Conservation (phyloP, 768 basidiomycete species). For the Ramaria rubella region DNA sequence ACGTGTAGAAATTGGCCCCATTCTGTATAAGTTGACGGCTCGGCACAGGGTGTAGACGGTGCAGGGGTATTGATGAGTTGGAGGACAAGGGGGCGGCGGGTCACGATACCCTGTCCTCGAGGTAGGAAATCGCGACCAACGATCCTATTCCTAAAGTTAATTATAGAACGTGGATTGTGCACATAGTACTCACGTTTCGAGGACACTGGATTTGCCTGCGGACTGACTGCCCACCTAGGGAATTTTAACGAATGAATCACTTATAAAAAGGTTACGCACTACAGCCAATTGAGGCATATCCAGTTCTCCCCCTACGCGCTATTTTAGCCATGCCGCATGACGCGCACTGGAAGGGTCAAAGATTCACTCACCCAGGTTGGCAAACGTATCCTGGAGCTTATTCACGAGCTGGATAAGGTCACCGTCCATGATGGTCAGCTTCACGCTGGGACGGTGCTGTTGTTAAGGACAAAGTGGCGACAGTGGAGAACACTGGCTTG, state of each 20-base stretch:
- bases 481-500: neutral
- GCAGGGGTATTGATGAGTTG: slow-evolving; percentile 92
- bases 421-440: slow-evolving; percentile 62
- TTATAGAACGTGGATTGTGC: neutral
- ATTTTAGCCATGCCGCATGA: slow-evolving; percentile 5
- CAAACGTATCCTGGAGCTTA: slow-evolving; percentile 90
- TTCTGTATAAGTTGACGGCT: slow-evolving; percentile 49
- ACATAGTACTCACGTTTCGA: slow-evolving; percentile 73
- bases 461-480: neutral
- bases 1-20: slow-evolving; percentile 98
- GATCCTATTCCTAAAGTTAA: slow-evolving; percentile 45
- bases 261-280: slow-evolving; percentile 40
- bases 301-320: slow-evolving; percentile 66
- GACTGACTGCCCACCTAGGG: slow-evolving; percentile 91
- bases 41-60: slow-evolving; percentile 37
- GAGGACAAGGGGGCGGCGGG: slow-evolving; percentile 88
- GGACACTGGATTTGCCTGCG: slow-evolving; percentile 90
- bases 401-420: slow-evolving; percentile 94
- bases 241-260: neutral
- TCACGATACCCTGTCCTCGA: slow-evolving; percentile 90
- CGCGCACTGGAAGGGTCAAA: neutral
- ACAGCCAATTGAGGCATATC: slow-evolving; percentile 91
- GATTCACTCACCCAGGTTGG: slow-evolving; percentile 63
- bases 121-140: slow-evolving; percentile 91
- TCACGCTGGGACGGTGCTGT: neutral